Conservation (phyloP, 1,284 basidiomycete species). For the Microbotryomycetes sp. region DNA sequence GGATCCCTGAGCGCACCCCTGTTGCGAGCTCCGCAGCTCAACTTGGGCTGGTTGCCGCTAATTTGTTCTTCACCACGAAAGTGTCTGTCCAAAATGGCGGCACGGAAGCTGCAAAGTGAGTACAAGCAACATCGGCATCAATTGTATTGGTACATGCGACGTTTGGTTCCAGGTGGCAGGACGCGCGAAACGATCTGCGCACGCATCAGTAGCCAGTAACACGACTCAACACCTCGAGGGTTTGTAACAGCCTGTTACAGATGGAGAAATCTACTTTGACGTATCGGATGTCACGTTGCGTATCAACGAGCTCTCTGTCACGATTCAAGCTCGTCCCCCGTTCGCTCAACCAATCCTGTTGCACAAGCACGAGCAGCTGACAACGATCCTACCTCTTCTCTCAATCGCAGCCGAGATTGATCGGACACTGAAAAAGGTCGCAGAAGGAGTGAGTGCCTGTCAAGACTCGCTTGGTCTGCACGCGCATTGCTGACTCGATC, state of each 20-base stretch:
- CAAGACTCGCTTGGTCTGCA: too few species aligned
- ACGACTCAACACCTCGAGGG: background rate
- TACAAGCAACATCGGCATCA: too few species aligned
- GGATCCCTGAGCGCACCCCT: background rate
- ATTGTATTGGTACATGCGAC: too few species aligned
- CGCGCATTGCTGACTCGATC: background rate
- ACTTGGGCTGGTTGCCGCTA: background rate
- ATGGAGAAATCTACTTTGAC: background rate
- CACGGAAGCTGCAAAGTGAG: slow-evolving; percentile 38
- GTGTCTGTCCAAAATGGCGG: slow-evolving; percentile 31
- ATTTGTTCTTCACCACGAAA: background rate
- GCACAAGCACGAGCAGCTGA: too few species aligned
- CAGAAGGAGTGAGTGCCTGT: slow-evolving; percentile 57
- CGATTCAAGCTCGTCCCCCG: background rate
- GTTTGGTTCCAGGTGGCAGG: too few species aligned
- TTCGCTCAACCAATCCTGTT: background rate
- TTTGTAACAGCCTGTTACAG: background rate
- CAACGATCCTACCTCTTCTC: too few species aligned
- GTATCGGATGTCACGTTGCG: background rate
- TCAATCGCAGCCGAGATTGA: slow-evolving; percentile 81
- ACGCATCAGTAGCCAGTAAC: too few species aligned
- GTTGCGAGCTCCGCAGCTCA: background rate
- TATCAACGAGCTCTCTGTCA: too few species aligned
- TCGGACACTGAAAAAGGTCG: slow-evolving; percentile 88
- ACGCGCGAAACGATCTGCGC: too few species aligned